Conservation (phyloP, 148 eudicot genomes). For the Beta vulgaris region DNA sequence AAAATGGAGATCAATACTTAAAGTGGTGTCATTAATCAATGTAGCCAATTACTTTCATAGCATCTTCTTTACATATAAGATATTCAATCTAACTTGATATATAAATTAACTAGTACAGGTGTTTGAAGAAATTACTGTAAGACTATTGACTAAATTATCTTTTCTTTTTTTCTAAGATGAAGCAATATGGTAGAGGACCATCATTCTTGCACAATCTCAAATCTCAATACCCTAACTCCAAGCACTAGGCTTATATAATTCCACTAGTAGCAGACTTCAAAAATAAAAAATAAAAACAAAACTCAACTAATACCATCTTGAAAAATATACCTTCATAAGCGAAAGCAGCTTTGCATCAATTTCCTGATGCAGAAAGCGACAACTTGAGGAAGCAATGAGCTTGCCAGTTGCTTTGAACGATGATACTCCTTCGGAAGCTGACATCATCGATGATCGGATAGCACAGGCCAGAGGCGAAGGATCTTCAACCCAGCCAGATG, state of each 20-base stretch:
- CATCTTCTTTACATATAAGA: not conserved
- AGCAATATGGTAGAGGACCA: too few species aligned
- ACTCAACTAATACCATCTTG: not conserved
- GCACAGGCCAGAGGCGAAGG: slow-evolving; percentile 79
- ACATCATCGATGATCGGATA: slow-evolving; percentile 48
- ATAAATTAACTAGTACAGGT: too few species aligned
- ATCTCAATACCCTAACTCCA: not conserved
- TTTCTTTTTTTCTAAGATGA: too few species aligned
- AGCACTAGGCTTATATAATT: not conserved
- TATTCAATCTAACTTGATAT: not conserved
- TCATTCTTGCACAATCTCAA: not conserved
- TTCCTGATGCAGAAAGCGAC: slow-evolving; percentile 62
- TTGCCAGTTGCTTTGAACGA: slow-evolving; percentile 69
- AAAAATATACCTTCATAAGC: slow-evolving; percentile 69
- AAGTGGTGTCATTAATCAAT: not conserved
- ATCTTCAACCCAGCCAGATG: slow-evolving; percentile 75
- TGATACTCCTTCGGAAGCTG: slow-evolving; percentile 56
- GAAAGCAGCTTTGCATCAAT: slow-evolving; percentile 75
- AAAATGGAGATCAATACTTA: not conserved
- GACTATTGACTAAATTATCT: not conserved
- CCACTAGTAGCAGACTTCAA: not conserved
- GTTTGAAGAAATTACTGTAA: too few species aligned
- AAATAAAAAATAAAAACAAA: not conserved
- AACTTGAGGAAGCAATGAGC: slow-evolving; percentile 66
- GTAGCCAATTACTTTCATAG: too few species aligned